Evolutionary conservation across 495 filamentous ascomycete genomes (phyloP).

Genomic region (Viridothelium virens): DNA sequence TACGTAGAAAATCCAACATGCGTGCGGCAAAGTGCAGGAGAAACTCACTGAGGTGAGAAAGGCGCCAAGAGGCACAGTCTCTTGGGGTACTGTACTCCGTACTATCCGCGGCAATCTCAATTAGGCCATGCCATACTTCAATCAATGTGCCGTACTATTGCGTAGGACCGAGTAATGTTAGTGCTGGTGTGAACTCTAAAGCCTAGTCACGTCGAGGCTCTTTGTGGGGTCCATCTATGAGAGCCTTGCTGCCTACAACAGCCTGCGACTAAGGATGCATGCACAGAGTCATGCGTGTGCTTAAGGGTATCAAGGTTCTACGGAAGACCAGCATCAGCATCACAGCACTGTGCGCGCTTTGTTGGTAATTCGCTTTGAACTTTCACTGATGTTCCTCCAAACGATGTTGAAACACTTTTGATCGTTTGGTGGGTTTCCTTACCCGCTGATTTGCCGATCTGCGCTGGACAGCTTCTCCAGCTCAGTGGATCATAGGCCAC

Average conservation of each 20-base stretch:
- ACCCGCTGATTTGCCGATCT: too few species aligned
- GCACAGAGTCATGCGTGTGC: neutral
- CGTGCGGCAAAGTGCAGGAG: neutral
- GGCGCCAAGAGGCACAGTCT: too few species aligned
- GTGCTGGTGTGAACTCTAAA: neutral
- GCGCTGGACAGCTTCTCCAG: neutral
- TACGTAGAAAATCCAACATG: neutral
- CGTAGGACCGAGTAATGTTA: neutral
- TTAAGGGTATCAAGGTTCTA: too few species aligned
- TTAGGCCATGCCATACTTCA: too few species aligned
- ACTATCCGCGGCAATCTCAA: neutral
- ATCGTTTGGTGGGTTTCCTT: too few species aligned
- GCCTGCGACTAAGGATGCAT: neutral
- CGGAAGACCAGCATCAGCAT: too few species aligned
- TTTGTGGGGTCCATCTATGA: neutral
- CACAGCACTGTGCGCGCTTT: neutral
- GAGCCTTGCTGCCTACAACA: neutral
- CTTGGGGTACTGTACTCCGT: neutral
- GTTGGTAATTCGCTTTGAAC: neutral
- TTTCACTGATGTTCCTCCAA: neutral
- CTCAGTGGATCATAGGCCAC: conserved; percentile 4
- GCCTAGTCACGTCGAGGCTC: neutral
- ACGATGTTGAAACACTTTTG: neutral
- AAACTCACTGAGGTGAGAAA: too few species aligned
- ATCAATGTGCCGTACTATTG: neutral